Conservation (phyloP, 2,329 filamentous ascomycete species). For the Fonsecaea monophora region DNA sequence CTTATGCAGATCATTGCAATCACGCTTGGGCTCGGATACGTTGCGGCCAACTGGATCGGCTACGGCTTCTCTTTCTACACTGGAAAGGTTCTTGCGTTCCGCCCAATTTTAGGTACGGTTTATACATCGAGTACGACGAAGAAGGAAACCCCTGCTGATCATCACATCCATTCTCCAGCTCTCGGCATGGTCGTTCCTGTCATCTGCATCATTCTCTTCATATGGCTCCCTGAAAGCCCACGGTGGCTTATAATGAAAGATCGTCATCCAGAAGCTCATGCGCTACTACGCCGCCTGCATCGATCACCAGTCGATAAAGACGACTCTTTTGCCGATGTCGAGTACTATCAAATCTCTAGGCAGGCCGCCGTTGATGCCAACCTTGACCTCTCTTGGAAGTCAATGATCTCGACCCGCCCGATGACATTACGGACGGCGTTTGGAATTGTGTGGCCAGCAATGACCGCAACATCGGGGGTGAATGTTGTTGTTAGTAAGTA, state of each 20-base stretch:
- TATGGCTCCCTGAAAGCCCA: slow-evolving; percentile 20
- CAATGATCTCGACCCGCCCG: slow-evolving; percentile 17
- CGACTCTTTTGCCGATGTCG: slow-evolving; percentile 10
- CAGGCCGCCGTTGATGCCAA: slow-evolving; percentile 18
- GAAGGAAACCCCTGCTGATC: no score
- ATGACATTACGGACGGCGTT: slow-evolving; percentile 15
- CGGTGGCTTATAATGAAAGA: slow-evolving; percentile 20
- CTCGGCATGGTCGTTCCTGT: neutral
- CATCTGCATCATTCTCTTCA: slow-evolving; percentile 7
- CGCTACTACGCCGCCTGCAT: no score
- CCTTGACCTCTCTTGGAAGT: slow-evolving; percentile 13
- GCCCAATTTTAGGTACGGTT: no score
- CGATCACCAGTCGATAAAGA: slow-evolving; percentile 6
- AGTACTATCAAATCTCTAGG: slow-evolving; percentile 20
- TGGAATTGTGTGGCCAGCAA: neutral
- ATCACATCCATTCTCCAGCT: neutral
- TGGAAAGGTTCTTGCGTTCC: neutral
- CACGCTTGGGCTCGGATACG: slow-evolving; percentile 8
- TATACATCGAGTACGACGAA: no score
- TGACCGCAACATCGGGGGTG: no score
- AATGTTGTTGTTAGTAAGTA: no score
- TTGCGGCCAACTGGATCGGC: slow-evolving; percentile 14
- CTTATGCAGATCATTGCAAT: slow-evolving; percentile 12
- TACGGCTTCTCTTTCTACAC: slow-evolving; percentile 15
- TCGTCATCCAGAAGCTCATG: neutral